These are phyloP conservation scores for Phaeosphaeria sp. DNA, from an alignment of 2,329 filamentous ascomycete genomes.

Conservation along the genomic window DNA sequence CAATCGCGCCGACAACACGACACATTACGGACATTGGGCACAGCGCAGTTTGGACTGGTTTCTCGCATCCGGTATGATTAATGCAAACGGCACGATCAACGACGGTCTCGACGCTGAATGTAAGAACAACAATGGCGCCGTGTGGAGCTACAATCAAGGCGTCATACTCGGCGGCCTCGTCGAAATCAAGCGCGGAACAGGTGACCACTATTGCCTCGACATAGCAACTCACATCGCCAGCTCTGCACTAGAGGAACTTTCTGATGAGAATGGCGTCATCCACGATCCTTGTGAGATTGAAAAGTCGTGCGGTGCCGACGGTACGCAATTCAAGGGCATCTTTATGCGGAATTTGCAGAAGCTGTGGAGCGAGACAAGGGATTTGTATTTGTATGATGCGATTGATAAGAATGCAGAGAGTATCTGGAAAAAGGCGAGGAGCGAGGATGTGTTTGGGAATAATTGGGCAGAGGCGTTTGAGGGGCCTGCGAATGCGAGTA, in stretches of 20 bases:
- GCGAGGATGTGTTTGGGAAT: constrained; percentile 63
- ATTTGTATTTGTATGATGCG: constrained; percentile 59
- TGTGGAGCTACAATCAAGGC: constrained; percentile 67
- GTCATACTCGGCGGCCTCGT: constrained; percentile 66
- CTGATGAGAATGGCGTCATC: constrained; percentile 48
- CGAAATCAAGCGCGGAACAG: constrained; percentile 57
- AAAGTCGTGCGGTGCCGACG: constrained; percentile 49
- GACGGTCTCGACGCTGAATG: constrained; percentile 60
- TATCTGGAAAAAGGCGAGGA: constrained; percentile 68
- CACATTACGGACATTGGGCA: constrained; percentile 56
- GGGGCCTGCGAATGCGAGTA: constrained; percentile 60
- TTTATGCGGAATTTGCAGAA: constrained; percentile 70
- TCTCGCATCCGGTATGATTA: constrained; percentile 55
- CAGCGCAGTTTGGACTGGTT: constrained; percentile 61
- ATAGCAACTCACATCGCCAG: constrained; percentile 49
- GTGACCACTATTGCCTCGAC: constrained; percentile 41
- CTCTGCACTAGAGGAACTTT: constrained; percentile 46
- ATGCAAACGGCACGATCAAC: constrained; percentile 58
- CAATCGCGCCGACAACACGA: constrained; percentile 52
- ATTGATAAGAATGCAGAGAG: constrained; percentile 68
- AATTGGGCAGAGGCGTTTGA: constrained; percentile 70
- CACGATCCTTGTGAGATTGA: constrained; percentile 48
- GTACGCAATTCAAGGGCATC: constrained; percentile 74
- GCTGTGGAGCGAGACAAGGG: constrained; percentile 61
- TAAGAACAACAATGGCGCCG: constrained; percentile 56